Base-by-base conservation (phyloP, 2,329 filamentous ascomycete species). In the Cercospora sp. region DNA sequence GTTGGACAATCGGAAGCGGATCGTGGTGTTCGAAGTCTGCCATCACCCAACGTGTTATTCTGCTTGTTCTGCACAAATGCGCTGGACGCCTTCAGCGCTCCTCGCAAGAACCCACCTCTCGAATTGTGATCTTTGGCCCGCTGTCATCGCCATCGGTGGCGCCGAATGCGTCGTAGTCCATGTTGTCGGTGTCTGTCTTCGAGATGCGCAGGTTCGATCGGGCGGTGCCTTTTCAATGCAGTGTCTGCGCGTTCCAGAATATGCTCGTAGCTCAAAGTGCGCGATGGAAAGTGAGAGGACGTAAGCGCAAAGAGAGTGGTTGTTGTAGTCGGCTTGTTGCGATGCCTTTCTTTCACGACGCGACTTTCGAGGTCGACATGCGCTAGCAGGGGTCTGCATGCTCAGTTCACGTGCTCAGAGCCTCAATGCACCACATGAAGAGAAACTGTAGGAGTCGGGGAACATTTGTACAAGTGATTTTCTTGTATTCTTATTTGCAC, bases 1-100 rank as follows among this genome's bases (percentile, higher is more conserved):
- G 79, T 93, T 93, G 76, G 88, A 90, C 67, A 99, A 88, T 80
- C 95, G 90, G 83, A 98, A 98, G 82, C 97, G 91, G 79, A 97
- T 93, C 76, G 91, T 90, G 75, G 89, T 88, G 71, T 84, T 83
- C 78, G 94, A 92, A 26, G 73, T 72, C 93, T 97, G 73, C 18
- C 30, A 51, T 20, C 48, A 59, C 68, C 53, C 42, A 60, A 61
- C 26, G 28, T 31, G 55, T 59, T 36, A 59, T 61, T 59, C 39
- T 67, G 33, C 61, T 45, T 61, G 59, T 69, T n/a, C 42, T 62
- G 31, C 26, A 20, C 55, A 31, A 12, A 45, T 13, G 23, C 36
- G 39, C 30, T 10, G 13, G 26, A 28, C 5, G 42, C 39, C 69
- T 63, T 10, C 23, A 30, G 31, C 31, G 13, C 23, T 53, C 6